Base-by-base conservation (phyloP, 176 grass and related monocot genomes). In the Bothriochloa decipiens region DNA sequence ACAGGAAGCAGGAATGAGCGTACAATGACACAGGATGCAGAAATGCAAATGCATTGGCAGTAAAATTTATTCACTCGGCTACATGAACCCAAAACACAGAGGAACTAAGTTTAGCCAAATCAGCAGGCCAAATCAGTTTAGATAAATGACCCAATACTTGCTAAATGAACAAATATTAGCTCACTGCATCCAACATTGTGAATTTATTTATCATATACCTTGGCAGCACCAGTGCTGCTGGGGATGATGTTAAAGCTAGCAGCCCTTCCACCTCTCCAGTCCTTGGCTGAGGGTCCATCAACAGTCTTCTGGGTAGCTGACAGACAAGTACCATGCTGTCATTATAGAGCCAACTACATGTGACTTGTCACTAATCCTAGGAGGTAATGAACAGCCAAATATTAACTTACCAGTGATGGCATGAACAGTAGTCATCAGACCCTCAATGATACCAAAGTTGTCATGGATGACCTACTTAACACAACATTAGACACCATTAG, bases 251-350 rank as follows among this genome's bases (percentile, higher is more conserved):
- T 94, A 40, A 91, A 91, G 75, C 87, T 89, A 15, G 92, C 92
- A 57, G 87, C 92, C 58, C 92, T 86, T 12, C 92, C 92, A 82
- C 92, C 92, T 85, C 92, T 89, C 92, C 92, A 94, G 87, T 94
- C 92, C 85, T 94, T 94, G 87, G 82, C 89, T 4, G 92, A 94
- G 22, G 92, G 92, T 9, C 92, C 92, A 77, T 94, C 92, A 76
- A 94, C 92, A 39, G 92, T 94, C 82, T 94, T 94, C 82, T 94
- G 92, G 20, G 92, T 94, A 23, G 92, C 92, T 94, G 87, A 82
- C 18, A 74, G 2, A 5, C 0, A 82, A 72, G 62, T 10, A 41
- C 4, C 22, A 37, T 5, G 22, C 0, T 29, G 15, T 77, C 67
- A 83, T 42, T 45, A 49, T 11, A 23, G 1, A 2, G 7, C 20